phyloP scores from a whole-genome alignment of 805 yeast species.

The Diddensiella transvaalensis region DNA sequence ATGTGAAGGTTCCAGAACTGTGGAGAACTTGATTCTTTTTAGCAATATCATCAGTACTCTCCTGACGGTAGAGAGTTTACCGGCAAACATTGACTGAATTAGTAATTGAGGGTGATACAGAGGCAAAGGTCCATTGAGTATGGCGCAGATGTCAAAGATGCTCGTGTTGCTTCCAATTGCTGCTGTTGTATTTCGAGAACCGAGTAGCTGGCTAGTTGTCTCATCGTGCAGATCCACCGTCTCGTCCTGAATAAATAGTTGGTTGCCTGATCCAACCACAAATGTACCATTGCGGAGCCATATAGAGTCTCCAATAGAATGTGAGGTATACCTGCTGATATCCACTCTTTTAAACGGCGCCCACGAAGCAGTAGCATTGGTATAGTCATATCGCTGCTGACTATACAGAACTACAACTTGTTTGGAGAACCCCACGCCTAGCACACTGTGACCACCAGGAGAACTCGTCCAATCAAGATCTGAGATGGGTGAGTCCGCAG shows the following conservation, averaged over 20 bases:
- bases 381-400: slow-evolving; percentile 84
- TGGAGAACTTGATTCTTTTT: slow-evolving; percentile 48
- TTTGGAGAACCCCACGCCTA: slow-evolving; percentile 70
- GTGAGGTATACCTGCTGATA: slow-evolving; percentile 67
- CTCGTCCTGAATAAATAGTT: slow-evolving; percentile 77
- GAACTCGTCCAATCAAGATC: slow-evolving; percentile 90
- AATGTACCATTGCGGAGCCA: slow-evolving; percentile 81
- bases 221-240: slow-evolving; percentile 52
- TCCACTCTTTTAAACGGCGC: slow-evolving; percentile 70
- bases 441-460: slow-evolving; percentile 58
- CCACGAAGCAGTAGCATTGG: slow-evolving; percentile 74
- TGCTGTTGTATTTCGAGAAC: slow-evolving; percentile 41
- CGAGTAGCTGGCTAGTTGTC: slow-evolving; percentile 51
- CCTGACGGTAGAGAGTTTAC: slow-evolving; percentile 52
- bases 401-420: slow-evolving; percentile 61
- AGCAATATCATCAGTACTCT: slow-evolving; percentile 54
- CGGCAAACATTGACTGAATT: slow-evolving; percentile 67
- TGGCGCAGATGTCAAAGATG: slow-evolving; percentile 66
- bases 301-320: slow-evolving; percentile 80
- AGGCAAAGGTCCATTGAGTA: slow-evolving; percentile 86
- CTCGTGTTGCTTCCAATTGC: slow-evolving; percentile 22
- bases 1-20: slow-evolving; percentile 40
- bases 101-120: slow-evolving; percentile 86
- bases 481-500: slow-evolving; percentile 37
- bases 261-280: slow-evolving; percentile 87